These are phyloP conservation scores for Oryza officinalis DNA, from an alignment of 176 grass and related monocot genomes.

Conservation along the genomic window DNA sequence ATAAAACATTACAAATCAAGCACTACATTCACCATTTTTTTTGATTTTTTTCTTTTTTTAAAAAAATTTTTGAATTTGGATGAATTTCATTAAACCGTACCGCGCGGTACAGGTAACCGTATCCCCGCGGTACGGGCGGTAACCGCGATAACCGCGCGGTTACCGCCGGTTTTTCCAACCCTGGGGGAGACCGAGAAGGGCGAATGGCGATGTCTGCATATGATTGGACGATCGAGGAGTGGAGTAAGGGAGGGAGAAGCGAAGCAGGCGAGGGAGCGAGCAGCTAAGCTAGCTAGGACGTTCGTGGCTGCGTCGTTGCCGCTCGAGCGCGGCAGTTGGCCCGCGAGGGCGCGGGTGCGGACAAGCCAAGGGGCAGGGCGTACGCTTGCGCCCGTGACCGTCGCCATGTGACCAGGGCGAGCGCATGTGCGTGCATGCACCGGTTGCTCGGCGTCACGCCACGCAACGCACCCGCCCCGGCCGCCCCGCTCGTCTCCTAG, in stretches of 20 bases:
- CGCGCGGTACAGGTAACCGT: too few relatives aligned
- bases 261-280: neutral
- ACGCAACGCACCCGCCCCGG: neutral
- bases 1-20: too few relatives aligned
- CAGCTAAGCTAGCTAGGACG: neutral
- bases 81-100: too few relatives aligned
- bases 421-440: slow-evolving; percentile 12
- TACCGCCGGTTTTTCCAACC: too few relatives aligned
- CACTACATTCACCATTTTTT: too few relatives aligned
- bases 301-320: neutral
- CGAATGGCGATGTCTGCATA: neutral
- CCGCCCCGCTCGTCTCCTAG: neutral
- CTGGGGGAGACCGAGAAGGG: neutral
- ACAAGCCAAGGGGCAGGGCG: slow-evolving; percentile 14
- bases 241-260: neutral
- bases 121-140: too few relatives aligned
- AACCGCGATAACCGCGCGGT: too few relatives aligned
- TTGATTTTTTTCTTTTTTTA: too few relatives aligned
- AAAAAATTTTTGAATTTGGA: too few relatives aligned
- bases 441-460: neutral
- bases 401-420: slow-evolving; percentile 46
- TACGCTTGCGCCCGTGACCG: slow-evolving; percentile 50
- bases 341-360: slow-evolving; percentile 20
- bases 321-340: too few relatives aligned
- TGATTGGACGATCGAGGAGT: neutral